phyloP scores from a whole-genome alignment of 2,329 filamentous ascomycete genomes.

The Tolypocladium album region DNA sequence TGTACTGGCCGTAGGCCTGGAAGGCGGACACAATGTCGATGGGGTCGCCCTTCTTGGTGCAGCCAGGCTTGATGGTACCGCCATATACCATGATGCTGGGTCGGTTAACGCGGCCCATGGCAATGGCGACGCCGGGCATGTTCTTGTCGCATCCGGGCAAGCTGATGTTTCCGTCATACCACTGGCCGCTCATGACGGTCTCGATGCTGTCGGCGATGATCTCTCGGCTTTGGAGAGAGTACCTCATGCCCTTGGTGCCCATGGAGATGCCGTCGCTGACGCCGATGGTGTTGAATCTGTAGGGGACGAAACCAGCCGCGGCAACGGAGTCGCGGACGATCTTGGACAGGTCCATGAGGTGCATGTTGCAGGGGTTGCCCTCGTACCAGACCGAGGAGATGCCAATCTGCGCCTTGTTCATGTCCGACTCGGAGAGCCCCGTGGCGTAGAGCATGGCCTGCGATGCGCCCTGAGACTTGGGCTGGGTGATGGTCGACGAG shows the following conservation, averaged over 20 bases:
- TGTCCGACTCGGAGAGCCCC: constrained; percentile 72
- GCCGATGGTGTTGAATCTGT: constrained; percentile 98
- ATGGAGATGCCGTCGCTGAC: constrained; percentile 97
- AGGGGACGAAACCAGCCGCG: constrained; percentile 72
- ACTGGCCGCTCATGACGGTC: constrained; percentile 97
- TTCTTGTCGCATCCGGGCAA: constrained; percentile 99
- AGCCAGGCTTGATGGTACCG: constrained; percentile 86
- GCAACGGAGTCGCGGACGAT: constrained; percentile 53
- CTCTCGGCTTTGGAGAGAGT: constrained; percentile 87
- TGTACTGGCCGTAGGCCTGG: constrained; percentile 93
- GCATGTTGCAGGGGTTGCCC: constrained; percentile 99
- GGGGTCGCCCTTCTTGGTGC: constrained; percentile 60
- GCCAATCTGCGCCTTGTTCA: constrained; percentile 94
- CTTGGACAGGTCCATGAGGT: constrained; percentile 80
- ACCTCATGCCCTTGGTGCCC: constrained; percentile 96
- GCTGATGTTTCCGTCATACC: constrained; percentile 96
- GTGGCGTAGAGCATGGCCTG: constrained; percentile 99
- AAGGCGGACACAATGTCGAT: constrained; percentile 97
- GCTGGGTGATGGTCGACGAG: constrained; percentile 81
- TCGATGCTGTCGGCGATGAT: constrained; percentile 97
- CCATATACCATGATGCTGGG: constrained; percentile 97
- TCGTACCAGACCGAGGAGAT: constrained; percentile 98
- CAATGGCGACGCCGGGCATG: constrained; percentile 88
- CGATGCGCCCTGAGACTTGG: constrained; percentile 94
- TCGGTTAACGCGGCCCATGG: constrained; percentile 89